These are phyloP conservation scores for Aspergillus melleus DNA, from an alignment of 2,329 filamentous ascomycete species.

Conservation along the genomic window DNA sequence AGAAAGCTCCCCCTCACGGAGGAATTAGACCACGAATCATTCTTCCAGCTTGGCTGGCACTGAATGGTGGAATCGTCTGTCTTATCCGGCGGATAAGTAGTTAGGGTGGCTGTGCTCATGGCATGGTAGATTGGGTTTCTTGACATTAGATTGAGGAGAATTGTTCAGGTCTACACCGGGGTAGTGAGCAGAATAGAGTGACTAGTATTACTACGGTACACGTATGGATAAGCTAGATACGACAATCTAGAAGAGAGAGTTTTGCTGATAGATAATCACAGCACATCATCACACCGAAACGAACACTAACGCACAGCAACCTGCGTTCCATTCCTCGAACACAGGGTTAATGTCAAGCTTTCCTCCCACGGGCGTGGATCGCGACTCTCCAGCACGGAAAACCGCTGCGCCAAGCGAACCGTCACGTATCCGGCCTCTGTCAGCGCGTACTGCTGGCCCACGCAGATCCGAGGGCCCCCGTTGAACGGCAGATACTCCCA, in stretches of 20 bases:
- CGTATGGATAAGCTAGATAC: too few species aligned
- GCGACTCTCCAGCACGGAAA: slow-evolving; percentile 29
- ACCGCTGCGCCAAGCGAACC: slow-evolving; percentile 35
- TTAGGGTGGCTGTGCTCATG: neutral
- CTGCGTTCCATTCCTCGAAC: slow-evolving; percentile 24
- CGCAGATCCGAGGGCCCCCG: slow-evolving; percentile 32
- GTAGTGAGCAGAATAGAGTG: neutral
- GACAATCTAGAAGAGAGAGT: too few species aligned
- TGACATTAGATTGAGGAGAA: neutral
- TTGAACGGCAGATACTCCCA: slow-evolving; percentile 40
- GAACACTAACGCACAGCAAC: slow-evolving; percentile 10
- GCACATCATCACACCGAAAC: too few species aligned
- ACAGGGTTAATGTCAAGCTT: slow-evolving; percentile 21
- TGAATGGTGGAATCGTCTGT: slow-evolving; percentile 3
- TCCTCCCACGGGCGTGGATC: slow-evolving; percentile 31
- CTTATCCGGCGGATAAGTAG: neutral
- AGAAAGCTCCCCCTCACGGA: neutral
- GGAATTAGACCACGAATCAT: neutral
- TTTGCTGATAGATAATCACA: too few species aligned
- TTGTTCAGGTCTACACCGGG: too few species aligned
- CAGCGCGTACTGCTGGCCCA: slow-evolving; percentile 39
- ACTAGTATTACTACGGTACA: too few species aligned
- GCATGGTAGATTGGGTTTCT: too few species aligned
- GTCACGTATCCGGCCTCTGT: slow-evolving; percentile 38
- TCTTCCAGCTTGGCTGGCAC: neutral